A percentile compares a stretch with the other conserved stretches of the same genome.
Evolutionary conservation across 805 yeast genomes (phyloP).

Genomic region (Hanseniaspora lachancei): DNA sequence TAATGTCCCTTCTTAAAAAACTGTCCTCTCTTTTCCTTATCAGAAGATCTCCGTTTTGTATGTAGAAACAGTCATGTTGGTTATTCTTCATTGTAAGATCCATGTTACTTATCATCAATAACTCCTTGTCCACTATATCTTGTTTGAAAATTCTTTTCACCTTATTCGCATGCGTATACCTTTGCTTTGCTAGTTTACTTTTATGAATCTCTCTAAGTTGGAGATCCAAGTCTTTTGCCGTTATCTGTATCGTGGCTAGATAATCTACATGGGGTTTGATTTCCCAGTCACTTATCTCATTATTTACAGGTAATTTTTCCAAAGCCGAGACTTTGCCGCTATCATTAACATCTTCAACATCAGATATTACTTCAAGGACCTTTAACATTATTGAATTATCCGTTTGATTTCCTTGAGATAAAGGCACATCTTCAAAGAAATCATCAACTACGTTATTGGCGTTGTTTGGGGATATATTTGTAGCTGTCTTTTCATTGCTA

Average conservation of each 20-base stretch:
- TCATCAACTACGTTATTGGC: neutral
- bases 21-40: neutral
- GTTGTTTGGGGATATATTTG: neutral
- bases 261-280: slow-evolving; percentile 4
- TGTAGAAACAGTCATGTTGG: neutral
- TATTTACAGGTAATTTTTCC: neutral
- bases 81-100: neutral
- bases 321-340: neutral
- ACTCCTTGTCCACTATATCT: slow-evolving; percentile 5
- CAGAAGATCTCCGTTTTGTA: neutral
- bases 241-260: neutral
- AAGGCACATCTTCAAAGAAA: neutral
- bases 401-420: neutral
- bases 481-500: neutral
- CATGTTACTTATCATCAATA: neutral
- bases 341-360: neutral
- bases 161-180: neutral
- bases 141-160: slow-evolving; percentile 3
- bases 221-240: neutral
- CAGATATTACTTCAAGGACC: neutral
- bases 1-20: neutral
- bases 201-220: neutral
- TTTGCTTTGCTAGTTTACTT: neutral
- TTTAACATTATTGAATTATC: neutral
- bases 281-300: neutral